Evolutionary conservation across 495 filamentous ascomycete species (phyloP).

Genomic region (Glarea lozoyensis): DNA sequence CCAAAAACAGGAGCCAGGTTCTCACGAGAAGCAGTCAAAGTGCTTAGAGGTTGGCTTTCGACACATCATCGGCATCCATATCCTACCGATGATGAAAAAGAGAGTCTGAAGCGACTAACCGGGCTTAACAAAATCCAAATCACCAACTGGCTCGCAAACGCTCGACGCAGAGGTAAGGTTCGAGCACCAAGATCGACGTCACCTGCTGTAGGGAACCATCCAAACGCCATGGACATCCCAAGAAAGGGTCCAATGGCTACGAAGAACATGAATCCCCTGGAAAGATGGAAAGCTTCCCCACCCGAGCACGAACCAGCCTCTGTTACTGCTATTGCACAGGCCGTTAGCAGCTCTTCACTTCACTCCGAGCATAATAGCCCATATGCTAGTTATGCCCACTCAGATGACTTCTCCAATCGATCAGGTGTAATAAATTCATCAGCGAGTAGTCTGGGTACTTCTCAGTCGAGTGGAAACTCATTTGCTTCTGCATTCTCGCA

Average conservation of each 20-base stretch:
- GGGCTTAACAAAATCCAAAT: conserved; percentile 71
- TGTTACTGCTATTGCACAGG: conserved; percentile 68
- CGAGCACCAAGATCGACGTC: conserved; percentile 47
- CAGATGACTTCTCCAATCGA: conserved; percentile 59
- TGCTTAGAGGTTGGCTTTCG: conserved; percentile 70
- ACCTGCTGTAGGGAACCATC: conserved; percentile 40
- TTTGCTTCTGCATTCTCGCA: conserved; percentile 66
- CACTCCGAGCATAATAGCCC: conserved; percentile 35
- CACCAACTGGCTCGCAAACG: conserved; percentile 81
- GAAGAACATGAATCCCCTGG: conserved; percentile 68
- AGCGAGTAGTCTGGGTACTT: conserved; percentile 62
- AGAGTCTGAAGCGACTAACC: conserved; percentile 59
- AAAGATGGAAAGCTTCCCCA: conserved; percentile 79
- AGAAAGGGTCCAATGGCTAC: conserved; percentile 36
- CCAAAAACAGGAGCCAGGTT: conserved; percentile 49
- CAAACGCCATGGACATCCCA: conserved; percentile 62
- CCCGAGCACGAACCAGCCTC: conserved; percentile 82
- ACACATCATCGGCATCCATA: conserved; percentile 71
- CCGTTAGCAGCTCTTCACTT: conserved; percentile 51
- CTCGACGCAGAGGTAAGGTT: conserved; percentile 67
- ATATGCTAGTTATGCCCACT: conserved; percentile 38
- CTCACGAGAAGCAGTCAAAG: conserved; percentile 60
- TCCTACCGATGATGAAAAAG: conserved; percentile 72
- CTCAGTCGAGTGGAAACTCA: conserved; percentile 57
- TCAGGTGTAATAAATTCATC: conserved; percentile 64